Evolutionary conservation across 176 grass and related monocot genomes (phyloP), one percentile per base, ranked within the genome.

Genomic region (Melocanna baccifera): DNA sequence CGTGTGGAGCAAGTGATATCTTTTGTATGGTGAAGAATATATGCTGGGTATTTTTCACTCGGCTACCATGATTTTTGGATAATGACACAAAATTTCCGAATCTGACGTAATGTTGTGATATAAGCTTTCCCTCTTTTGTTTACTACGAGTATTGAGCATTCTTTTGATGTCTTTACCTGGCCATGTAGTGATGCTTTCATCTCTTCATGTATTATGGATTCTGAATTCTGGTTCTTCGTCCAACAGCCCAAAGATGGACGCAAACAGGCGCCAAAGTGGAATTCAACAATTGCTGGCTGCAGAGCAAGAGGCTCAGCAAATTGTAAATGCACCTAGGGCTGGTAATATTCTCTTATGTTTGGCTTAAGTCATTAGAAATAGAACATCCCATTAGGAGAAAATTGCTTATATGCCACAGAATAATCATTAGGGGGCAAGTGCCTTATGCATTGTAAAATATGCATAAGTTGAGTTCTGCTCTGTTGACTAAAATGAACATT

Each of bases 201-300:
- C 22, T 26, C 0, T 7, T 37, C 55, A 41, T 16, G 37, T 82
- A 70, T 37, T 57, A 18, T 48, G 58, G 57, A 83, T 40, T 66
- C 0, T 59, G 6, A 0, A 86, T 40, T 72, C 0, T 73, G 13
- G 0, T 42, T 48, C 1, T 79, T 79, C 0, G 16, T 58, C 32
- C 9, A n/a, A 73, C 45, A 85, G 55, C 41, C 84, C 42, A 63
- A 81, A 87, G 59, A 97, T 97, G 94, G 94, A 97, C 11, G 0
- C 90, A 0, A 92, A 50, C 69, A 91, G 95, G 51, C 90, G 92
- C 72, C 90, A 91, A 55, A 92, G 88, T 72, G 95, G 92, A 81
- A 97, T 97, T 51, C 95, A 94, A 75, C 95, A 97, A 75, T 89
- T 97, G 64, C 79, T 94, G 88, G 88, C 95, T 72, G 95, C 92